Conservation (phyloP, 2,329 filamentous ascomycete genomes). For the Fusarium devonianum region DNA sequence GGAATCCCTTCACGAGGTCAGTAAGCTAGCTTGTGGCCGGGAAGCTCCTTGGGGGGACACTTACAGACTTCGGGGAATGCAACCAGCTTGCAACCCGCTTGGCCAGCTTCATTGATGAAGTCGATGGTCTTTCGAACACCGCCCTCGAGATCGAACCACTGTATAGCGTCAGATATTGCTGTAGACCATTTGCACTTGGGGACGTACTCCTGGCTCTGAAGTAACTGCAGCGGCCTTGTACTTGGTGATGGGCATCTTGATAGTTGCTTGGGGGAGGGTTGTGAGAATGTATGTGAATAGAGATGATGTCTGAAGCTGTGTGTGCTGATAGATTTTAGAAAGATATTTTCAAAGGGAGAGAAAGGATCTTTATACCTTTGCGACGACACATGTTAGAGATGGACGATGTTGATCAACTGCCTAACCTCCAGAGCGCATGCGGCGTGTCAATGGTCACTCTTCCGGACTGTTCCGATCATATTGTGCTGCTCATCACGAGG, state of each 20-base stretch:
- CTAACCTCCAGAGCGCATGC: too few species aligned
- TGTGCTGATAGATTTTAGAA: too few species aligned
- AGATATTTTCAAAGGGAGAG: too few species aligned
- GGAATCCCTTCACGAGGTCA: slow-evolving; percentile 50
- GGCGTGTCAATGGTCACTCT: too few species aligned
- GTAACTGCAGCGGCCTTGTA: slow-evolving; percentile 38
- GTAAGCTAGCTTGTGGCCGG: accelerated
- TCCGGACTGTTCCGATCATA: background rate
- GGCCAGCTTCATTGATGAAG: slow-evolving; percentile 63
- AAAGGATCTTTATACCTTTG: too few species aligned
- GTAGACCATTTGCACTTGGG: accelerated
- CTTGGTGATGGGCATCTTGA: slow-evolving; percentile 35
- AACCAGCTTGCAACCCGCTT: slow-evolving; percentile 61
- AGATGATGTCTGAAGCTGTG: too few species aligned
- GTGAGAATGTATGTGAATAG: background rate
- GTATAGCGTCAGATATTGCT: background rate
- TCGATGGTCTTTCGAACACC: slow-evolving; percentile 63
- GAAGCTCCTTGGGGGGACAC: background rate
- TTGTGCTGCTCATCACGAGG: background rate
- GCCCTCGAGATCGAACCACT: slow-evolving; percentile 64
- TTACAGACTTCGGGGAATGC: slow-evolving; percentile 59
- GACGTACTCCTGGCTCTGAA: background rate
- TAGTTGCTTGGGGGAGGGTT: background rate
- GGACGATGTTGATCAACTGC: too few species aligned
- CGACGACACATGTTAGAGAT: too few species aligned